Percentiles rank a stretch among this genome's conserved stretches.
Conservation (phyloP, 441 rosid species). For the Corymbia calophylla region DNA sequence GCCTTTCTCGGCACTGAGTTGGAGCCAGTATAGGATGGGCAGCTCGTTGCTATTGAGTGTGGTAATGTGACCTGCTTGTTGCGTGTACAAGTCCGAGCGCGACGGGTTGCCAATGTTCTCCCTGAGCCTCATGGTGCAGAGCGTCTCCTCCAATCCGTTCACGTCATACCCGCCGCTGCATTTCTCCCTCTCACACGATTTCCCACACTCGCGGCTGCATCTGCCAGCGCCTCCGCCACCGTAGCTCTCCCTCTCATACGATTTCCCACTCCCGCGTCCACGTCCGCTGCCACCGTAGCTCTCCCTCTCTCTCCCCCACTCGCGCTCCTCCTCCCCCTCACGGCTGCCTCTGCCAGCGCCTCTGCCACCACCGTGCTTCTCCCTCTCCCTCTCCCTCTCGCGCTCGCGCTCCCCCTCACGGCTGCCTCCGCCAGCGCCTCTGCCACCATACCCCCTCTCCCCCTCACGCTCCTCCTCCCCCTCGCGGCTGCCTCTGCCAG, state of each 20-base stretch:
- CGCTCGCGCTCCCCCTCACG: too few relatives aligned
- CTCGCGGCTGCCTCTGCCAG: too few relatives aligned
- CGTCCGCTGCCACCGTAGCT: background rate
- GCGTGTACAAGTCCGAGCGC: slow-evolving; percentile 51
- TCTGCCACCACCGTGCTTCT: too few relatives aligned
- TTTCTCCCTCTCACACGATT: background rate
- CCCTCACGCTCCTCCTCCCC: too few relatives aligned
- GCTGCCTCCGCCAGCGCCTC: too few relatives aligned
- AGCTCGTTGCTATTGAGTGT: slow-evolving; percentile 53
- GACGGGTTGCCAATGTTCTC: slow-evolving; percentile 61
- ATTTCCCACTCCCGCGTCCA: background rate
- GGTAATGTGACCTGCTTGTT: slow-evolving; percentile 43
- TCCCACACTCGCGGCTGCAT: background rate
- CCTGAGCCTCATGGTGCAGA: slow-evolving; percentile 50
- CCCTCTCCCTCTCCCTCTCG: too few relatives aligned
- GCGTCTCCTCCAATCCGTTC: slow-evolving; percentile 79
- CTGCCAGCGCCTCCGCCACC: too few relatives aligned
- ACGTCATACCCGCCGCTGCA: background rate
- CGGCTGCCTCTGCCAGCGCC: too few relatives aligned
- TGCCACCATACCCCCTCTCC: too few relatives aligned
- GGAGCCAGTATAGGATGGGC: slow-evolving; percentile 43
- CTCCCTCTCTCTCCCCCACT: background rate
- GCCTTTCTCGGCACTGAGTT: slow-evolving; percentile 55
- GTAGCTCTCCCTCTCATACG: too few relatives aligned
- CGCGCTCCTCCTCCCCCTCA: too few relatives aligned